Percentiles rank a stretch among this genome's conserved stretches.
These are phyloP conservation scores for Chlorella sp. DNA, from an alignment of 139 green algal species.

Conservation along the genomic window DNA sequence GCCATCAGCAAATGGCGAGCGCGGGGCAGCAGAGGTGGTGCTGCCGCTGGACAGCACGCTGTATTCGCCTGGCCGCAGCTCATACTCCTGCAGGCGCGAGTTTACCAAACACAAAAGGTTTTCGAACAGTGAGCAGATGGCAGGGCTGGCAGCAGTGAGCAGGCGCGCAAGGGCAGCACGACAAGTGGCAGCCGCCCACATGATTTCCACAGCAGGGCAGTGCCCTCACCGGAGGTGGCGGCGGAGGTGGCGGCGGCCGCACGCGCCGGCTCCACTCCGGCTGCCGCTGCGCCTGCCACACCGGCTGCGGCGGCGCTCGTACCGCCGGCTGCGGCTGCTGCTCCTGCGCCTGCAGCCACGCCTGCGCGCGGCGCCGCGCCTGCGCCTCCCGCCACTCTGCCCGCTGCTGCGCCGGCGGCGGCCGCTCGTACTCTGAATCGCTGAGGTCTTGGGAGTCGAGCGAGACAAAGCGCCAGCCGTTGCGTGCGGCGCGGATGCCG, in stretches of 20 bases:
- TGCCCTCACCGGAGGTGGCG: background rate
- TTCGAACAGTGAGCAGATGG: no score
- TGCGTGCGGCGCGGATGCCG: background rate
- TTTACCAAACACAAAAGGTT: no score
- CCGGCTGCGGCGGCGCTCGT: no score
- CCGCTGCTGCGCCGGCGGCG: background rate
- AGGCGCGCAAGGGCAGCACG: no score
- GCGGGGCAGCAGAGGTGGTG: background rate
- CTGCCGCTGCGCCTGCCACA: background rate
- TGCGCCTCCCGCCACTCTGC: background rate
- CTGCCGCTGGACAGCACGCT: background rate
- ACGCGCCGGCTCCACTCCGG: background rate
- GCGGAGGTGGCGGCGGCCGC: background rate
- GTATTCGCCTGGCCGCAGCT: background rate
- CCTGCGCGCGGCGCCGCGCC: background rate
- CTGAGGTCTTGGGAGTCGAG: background rate
- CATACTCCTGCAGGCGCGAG: background rate
- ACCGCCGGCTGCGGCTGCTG: no score
- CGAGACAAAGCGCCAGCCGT: constrained; percentile 1
- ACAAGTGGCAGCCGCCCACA: no score
- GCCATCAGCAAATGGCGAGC: background rate
- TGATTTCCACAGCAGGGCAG: no score
- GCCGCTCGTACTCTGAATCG: background rate
- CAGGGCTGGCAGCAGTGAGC: no score
- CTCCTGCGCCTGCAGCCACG: background rate